Conservation (phyloP, 148 eudicot genomes). For the Rhododendron simsii region DNA sequence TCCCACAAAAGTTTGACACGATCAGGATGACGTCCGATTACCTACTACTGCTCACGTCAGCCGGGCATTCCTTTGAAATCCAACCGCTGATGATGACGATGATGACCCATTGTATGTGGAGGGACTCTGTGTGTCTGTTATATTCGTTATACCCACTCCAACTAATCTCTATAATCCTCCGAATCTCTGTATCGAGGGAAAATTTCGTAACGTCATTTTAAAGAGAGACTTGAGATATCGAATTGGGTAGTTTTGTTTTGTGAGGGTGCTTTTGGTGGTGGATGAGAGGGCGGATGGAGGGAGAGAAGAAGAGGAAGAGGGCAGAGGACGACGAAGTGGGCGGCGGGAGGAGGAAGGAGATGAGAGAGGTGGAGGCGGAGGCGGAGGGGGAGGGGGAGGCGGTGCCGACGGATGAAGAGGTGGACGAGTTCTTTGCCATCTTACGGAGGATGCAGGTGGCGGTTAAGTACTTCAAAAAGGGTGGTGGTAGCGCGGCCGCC, state of each 20-base stretch:
- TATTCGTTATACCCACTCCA: too few species aligned
- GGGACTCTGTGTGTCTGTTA: too few species aligned
- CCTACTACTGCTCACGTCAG: too few species aligned
- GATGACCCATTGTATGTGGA: too few species aligned
- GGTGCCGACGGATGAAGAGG: slow-evolving; percentile 12
- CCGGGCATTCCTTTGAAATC: too few species aligned
- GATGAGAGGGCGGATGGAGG: not conserved
- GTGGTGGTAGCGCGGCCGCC: not conserved
- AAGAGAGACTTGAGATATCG: not conserved
- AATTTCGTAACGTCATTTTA: too few species aligned
- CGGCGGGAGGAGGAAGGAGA: not conserved
- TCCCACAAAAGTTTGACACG: too few species aligned
- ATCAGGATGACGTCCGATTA: too few species aligned
- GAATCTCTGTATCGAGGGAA: too few species aligned
- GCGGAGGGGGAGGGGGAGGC: not conserved
- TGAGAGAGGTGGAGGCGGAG: not conserved
- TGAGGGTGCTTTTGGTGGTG: not conserved
- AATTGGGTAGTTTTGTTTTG: not conserved
- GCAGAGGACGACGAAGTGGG: not conserved
- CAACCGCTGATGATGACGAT: too few species aligned
- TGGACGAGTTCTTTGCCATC: slow-evolving; percentile 17
- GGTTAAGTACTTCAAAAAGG: slow-evolving; percentile 11
- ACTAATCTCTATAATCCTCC: too few species aligned
- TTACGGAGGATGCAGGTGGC: slow-evolving; percentile 10
- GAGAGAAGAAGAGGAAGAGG: slow-evolving; percentile 3